Percentiles rank a stretch among this genome's conserved stretches.
Conservation (phyloP, 176 grass and related monocot genomes). For the Hsuehochloa calcarea region DNA sequence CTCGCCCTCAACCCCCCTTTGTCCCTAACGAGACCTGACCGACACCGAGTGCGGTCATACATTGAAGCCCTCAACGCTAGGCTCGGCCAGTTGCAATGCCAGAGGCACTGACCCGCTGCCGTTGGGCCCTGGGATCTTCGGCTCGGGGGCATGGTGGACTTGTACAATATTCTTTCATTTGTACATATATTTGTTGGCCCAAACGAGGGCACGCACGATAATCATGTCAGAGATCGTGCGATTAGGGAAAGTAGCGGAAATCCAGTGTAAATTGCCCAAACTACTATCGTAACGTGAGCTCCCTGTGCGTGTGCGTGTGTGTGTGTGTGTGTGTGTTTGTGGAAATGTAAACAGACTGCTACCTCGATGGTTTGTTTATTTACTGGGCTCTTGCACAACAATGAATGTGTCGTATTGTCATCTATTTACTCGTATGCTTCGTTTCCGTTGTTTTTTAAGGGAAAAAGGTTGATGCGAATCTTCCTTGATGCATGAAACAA, state of each 20-base stretch:
- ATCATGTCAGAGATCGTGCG: conserved; percentile 21
- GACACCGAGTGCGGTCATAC: conserved; percentile 62
- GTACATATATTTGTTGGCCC: conserved; percentile 56
- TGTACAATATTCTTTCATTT: conserved; percentile 73
- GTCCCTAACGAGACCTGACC: conserved; percentile 67
- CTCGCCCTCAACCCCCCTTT: conserved; percentile 76
- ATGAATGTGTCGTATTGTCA: too few species aligned
- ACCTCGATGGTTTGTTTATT: conserved; percentile 3
- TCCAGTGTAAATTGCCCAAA: conserved; percentile 37
- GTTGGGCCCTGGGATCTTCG: neutral
- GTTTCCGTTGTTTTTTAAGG: neutral
- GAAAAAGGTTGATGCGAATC: neutral
- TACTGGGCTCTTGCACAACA: neutral
- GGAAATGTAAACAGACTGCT: neutral
- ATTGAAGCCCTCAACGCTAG: conserved; percentile 81
- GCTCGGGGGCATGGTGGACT: neutral
- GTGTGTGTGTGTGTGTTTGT: too few species aligned
- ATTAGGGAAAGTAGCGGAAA: conserved; percentile 32
- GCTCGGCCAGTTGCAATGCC: conserved; percentile 50
- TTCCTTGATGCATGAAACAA: neutral
- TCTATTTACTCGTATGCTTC: neutral
- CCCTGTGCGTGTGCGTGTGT: neutral
- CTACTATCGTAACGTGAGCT: neutral
- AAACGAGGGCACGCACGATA: conserved; percentile 46
- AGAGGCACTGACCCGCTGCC: conserved; percentile 39